Evolutionary conservation across 345 rosid genomes (phyloP), one percentile per base, ranked within the genome.

Genomic region (Xanthoceras sorbifolium): DNA sequence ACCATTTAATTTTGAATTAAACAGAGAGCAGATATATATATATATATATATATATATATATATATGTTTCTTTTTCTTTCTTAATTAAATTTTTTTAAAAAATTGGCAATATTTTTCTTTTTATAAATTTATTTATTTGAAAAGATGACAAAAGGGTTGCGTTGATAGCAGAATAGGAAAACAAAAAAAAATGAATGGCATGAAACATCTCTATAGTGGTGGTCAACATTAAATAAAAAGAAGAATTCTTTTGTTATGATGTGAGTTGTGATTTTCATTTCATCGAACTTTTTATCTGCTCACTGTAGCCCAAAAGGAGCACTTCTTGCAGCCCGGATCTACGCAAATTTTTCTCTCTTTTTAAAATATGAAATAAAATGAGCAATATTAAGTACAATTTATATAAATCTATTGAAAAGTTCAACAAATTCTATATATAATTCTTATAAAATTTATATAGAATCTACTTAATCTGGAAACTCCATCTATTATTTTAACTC

Each of bases 171-270:
- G 25, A n/a, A 48, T 46, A 69, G 69, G 34, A 28, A 68, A 31
- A 29, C 54, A 32, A 50, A 17, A 36, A 12, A 34, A 55, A 20
- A n/a, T 22, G 74, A 55, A 57, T 10, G 9, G 60, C 60, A 54
- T 15, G 76, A 60, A 60, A 60, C 55, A 72, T 60, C 54, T 38
- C 23, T 38, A 9, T 72, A 60, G 67, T 72, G 76, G 76, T 59
- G 36, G 67, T 72, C 55, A 42, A 60, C 67, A 55, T 34, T 54
- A 5, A 0, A 34, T n/a, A 29, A 38, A 59, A 23, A 38, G 52
- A 38, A 36, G 26, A 17, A 44, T 59, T 72, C 76, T 25, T 40
- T 22, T 72, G 23, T 60, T 72, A 50, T 25, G 9, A 23, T 60
- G 67, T 60, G 42, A 55, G 50, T 70, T 71, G 9, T 38, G 42